Evolutionary conservation across 1,284 basidiomycete species (phyloP).

Genomic region (Pseudozyma tsukubaensis): DNA sequence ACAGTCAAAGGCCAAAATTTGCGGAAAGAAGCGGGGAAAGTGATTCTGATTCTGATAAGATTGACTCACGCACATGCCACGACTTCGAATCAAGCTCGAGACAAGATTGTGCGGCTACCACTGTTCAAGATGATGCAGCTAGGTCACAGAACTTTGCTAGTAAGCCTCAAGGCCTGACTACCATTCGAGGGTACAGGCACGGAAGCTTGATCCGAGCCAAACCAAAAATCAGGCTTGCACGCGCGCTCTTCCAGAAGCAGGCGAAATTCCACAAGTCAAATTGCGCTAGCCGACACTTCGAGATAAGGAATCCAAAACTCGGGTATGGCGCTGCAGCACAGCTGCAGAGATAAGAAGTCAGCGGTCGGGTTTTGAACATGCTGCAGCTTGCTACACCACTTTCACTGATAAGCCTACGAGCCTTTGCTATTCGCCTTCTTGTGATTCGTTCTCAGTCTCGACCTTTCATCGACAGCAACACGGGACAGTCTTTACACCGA

Average conservation of each 20-base stretch:
- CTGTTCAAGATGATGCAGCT: no score
- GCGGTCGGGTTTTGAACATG: background rate
- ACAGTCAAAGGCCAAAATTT: background rate
- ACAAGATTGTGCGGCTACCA: no score
- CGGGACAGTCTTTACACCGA: background rate
- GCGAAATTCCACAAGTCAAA: conserved; percentile 31
- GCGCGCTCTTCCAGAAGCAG: background rate
- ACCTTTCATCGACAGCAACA: background rate
- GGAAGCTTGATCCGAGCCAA: no score
- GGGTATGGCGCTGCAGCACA: background rate
- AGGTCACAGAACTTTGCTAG: no score
- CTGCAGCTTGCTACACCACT: no score
- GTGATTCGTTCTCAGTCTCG: conserved; percentile 1
- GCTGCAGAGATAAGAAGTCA: conserved; percentile 2
- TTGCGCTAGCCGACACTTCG: conserved; percentile 13
- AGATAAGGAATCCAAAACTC: conserved; percentile 7
- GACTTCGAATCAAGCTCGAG: no score
- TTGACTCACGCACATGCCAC: background rate
- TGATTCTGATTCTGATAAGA: conserved; percentile 21
- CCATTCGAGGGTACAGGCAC: no score
- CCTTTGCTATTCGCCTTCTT: background rate
- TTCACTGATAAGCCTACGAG: conserved; percentile 1
- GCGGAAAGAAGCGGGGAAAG: conserved; percentile 41
- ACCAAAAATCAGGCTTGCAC: background rate
- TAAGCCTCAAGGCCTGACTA: no score